Conservation (phyloP, 2,329 filamentous ascomycete species). For the Annulohypoxylon truncatum region DNA sequence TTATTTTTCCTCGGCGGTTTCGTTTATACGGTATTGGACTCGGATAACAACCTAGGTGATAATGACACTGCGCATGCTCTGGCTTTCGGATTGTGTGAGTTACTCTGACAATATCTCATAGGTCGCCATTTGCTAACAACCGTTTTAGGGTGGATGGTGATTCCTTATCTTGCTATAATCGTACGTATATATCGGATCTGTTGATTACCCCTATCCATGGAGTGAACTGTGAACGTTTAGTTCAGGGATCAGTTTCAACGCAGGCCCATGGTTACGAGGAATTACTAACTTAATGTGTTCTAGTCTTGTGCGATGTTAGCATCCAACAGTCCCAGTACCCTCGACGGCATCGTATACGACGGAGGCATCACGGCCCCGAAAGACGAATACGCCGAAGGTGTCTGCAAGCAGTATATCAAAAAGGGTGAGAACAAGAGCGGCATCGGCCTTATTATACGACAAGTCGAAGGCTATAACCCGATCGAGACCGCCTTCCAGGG, state of each 20-base stretch:
- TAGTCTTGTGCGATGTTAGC: slow-evolving; percentile 50
- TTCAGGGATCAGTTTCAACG: background rate
- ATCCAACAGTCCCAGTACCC: slow-evolving; percentile 47
- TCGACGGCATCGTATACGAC: slow-evolving; percentile 49
- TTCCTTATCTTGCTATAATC: slow-evolving; percentile 50
- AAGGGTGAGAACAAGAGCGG: slow-evolving; percentile 26
- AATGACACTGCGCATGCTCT: slow-evolving; percentile 50
- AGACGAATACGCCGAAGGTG: slow-evolving; percentile 41
- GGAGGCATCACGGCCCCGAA: slow-evolving; percentile 37
- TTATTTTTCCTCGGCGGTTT: slow-evolving; percentile 50
- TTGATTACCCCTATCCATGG: background rate
- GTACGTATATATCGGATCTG: slow-evolving; percentile 15
- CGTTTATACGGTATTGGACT: slow-evolving; percentile 48
- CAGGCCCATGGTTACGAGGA: background rate
- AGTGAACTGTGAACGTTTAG: background rate
- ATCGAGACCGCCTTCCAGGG: slow-evolving; percentile 47
- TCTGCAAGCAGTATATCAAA: slow-evolving; percentile 37
- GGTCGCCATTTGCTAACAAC: slow-evolving; percentile 4
- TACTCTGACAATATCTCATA: background rate
- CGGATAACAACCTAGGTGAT: slow-evolving; percentile 45
- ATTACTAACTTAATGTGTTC: background rate
- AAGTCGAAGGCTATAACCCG: slow-evolving; percentile 43
- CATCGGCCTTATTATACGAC: slow-evolving; percentile 27
- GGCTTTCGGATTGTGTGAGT: slow-evolving; percentile 52
- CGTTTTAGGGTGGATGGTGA: slow-evolving; percentile 51